Evolutionary conservation across 2,329 filamentous ascomycete species (phyloP).

Genomic region (Apiospora koreana): DNA sequence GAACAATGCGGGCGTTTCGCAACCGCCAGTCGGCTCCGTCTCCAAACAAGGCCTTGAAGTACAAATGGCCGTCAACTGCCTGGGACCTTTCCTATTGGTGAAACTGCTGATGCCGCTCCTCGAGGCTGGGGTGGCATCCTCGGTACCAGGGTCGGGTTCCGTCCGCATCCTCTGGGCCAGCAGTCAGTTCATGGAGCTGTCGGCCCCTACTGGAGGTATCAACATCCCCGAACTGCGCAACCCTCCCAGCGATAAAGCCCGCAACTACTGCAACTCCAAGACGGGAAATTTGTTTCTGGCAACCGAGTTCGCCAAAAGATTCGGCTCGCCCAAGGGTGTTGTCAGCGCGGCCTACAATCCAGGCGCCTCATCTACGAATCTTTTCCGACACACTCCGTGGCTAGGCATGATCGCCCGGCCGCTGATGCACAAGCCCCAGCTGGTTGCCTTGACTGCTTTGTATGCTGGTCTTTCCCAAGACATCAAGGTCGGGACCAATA

Average conservation of each 20-base stretch:
- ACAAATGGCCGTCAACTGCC: constrained; percentile 30
- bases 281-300: constrained; percentile 22
- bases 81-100: constrained; percentile 32
- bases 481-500: neutral
- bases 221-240: constrained; percentile 20
- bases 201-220: constrained; percentile 18
- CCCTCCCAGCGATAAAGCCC: constrained; percentile 18
- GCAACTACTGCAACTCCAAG: constrained; percentile 24
- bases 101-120: constrained; percentile 28
- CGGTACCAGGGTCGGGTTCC: constrained; percentile 12
- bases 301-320: constrained; percentile 18
- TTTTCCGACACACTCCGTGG: constrained; percentile 23
- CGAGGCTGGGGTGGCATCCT: constrained; percentile 24
- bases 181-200: constrained; percentile 23
- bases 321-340: constrained; percentile 9
- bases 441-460: constrained; percentile 19
- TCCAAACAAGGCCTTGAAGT: constrained; percentile 30
- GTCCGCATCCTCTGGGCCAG: constrained; percentile 22
- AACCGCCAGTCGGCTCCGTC: constrained; percentile 21
- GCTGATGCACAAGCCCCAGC: constrained; percentile 18
- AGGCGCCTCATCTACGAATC: constrained; percentile 20
- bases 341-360: constrained; percentile 22
- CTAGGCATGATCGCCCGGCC: constrained; percentile 19
- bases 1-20: constrained; percentile 42
- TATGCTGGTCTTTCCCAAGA: constrained; percentile 20